Evolutionary conservation across 2,329 filamentous ascomycete genomes (phyloP).

Genomic region (Cladophialophora carrionii): DNA sequence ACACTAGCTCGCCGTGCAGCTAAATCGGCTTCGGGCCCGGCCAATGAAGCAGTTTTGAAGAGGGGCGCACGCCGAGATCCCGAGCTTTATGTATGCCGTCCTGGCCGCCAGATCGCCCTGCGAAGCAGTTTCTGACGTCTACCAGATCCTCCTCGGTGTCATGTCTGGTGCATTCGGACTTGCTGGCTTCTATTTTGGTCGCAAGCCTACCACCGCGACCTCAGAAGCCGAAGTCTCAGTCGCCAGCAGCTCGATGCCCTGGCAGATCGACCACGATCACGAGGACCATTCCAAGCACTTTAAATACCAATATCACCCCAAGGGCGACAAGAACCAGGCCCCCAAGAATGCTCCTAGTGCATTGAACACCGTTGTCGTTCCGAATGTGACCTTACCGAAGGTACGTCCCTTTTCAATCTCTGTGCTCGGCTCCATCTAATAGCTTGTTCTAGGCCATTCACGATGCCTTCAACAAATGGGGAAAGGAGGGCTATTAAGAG

Average conservation of each 20-base stretch:
- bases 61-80: constrained; percentile 70
- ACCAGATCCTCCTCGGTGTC: constrained; percentile 83
- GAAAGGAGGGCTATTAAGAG: constrained; percentile 84
- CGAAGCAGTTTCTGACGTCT: constrained; percentile 12
- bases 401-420: constrained; percentile 53
- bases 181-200: constrained; percentile 79
- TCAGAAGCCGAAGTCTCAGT: constrained; percentile 79
- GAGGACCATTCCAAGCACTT: constrained; percentile 66
- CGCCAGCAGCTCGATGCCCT: constrained; percentile 80
- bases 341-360: constrained; percentile 92
- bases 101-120: neutral
- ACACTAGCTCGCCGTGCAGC: constrained; percentile 27
- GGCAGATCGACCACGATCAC: constrained; percentile 71
- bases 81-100: constrained; percentile 69
- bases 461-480: constrained; percentile 99
- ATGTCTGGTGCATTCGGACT: constrained; percentile 87
- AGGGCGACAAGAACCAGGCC: constrained; percentile 73
- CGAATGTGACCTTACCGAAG: constrained; percentile 90
- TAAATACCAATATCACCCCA: constrained; percentile 80
- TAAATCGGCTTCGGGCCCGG: constrained; percentile 47
- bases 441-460: constrained; percentile 69
- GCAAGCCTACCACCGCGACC: constrained; percentile 80
- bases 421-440: constrained; percentile 7
- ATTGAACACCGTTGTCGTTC: constrained; percentile 90
- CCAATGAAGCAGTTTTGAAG: constrained; percentile 53